Percentiles rank a stretch among this genome's conserved stretches.
phyloP scores from a whole-genome alignment of 257 asterid species.

The Linderniella brevidens region DNA sequence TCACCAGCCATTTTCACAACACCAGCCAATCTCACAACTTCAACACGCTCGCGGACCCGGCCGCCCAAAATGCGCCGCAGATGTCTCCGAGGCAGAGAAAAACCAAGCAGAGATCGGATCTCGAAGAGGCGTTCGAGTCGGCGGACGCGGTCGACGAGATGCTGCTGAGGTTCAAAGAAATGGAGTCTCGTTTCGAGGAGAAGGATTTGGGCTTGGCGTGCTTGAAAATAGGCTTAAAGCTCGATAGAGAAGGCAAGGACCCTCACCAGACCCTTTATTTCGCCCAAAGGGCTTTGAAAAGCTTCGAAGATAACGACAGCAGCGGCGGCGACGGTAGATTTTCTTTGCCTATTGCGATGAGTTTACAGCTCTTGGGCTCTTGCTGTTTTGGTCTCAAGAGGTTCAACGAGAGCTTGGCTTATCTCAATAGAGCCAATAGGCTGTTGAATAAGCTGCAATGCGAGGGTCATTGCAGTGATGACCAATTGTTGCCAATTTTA shows the following conservation, averaged over 20 bases:
- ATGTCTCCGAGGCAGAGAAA: constrained; percentile 60
- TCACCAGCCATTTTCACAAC: constrained; percentile 19
- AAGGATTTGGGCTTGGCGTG: constrained; percentile 65
- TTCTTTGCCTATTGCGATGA: constrained; percentile 73
- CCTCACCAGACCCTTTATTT: constrained; percentile 56
- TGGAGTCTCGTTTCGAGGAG: constrained; percentile 60
- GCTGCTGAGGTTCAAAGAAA: constrained; percentile 50
- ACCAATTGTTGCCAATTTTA: constrained; percentile 45
- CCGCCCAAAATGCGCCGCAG: constrained; percentile 15
- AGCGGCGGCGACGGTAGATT: constrained; percentile 12
- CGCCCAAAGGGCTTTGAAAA: constrained; percentile 54
- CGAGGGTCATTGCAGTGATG: constrained; percentile 22
- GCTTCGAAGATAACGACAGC: constrained; percentile 35
- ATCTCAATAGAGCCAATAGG: constrained; percentile 76
- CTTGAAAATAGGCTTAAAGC: constrained; percentile 67
- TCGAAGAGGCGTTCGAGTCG: constrained; percentile 82
- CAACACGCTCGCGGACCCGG: constrained; percentile 31
- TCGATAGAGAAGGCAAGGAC: constrained; percentile 63
- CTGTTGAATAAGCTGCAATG: constrained; percentile 33
- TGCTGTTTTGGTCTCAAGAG: constrained; percentile 37
- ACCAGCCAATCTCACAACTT: constrained; percentile 18
- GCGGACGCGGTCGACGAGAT: constrained; percentile 60
- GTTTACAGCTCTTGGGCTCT: constrained; percentile 79
- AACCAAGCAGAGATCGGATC: constrained; percentile 37
- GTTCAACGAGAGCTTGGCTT: constrained; percentile 77